phyloP scores from a whole-genome alignment of 2,329 filamentous ascomycete species.

The Xylaria sp. region DNA sequence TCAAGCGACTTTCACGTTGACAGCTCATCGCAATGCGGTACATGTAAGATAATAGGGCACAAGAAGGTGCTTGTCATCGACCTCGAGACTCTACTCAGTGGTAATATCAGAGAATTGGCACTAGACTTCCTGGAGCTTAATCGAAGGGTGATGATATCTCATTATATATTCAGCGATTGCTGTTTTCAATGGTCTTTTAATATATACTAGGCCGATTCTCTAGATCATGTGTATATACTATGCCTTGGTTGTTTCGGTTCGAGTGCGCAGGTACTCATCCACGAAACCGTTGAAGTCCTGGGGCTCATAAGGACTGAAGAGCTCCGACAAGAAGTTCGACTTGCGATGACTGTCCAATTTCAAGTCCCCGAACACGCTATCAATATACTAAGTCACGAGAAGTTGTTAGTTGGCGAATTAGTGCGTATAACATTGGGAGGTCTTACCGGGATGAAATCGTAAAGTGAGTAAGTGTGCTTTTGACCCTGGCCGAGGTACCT shows the following conservation, averaged over 20 bases:
- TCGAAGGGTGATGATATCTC: constrained; percentile 1
- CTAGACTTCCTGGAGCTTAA: neutral
- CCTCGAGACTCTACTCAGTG: no score
- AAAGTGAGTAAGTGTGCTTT: constrained; percentile 48
- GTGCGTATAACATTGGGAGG: neutral
- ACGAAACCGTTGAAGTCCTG: constrained; percentile 48
- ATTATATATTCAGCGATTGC: neutral
- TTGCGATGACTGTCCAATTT: constrained; percentile 47
- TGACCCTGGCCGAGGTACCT: constrained; percentile 48
- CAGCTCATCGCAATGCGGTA: no score
- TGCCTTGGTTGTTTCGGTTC: constrained; percentile 10
- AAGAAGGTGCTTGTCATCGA: no score
- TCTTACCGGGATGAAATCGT: constrained; percentile 49
- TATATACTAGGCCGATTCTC: neutral
- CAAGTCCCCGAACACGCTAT: constrained; percentile 47
- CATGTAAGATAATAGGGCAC: no score
- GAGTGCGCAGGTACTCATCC: constrained; percentile 46
- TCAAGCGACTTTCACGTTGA: neutral
- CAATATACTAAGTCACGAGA: constrained; percentile 45
- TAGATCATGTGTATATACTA: neutral
- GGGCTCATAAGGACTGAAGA: constrained; percentile 47
- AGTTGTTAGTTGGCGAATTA: neutral
- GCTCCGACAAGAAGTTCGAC: constrained; percentile 46
- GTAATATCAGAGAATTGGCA: no score
- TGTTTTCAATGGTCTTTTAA: neutral